Evolutionary conservation across 2,329 filamentous ascomycete species (phyloP), one percentile per base, ranked within the genome.

Genomic region (Neonectria ditissima): DNA sequence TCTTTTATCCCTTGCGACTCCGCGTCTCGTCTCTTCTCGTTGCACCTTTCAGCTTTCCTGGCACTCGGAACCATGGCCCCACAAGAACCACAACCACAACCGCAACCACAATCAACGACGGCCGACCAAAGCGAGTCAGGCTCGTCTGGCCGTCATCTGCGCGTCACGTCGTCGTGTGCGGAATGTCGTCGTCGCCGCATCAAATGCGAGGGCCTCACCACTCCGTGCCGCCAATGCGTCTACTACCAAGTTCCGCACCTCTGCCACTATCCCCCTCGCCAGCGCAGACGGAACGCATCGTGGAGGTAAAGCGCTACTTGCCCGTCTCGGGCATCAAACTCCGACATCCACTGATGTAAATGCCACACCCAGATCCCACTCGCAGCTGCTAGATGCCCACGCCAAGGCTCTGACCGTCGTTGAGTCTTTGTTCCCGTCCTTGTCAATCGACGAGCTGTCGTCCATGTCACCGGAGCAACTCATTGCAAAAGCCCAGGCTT

Each of bases 221-320:
- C 34, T 11, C 63, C 63, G 2, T 65, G 63, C 16, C 32, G 51
- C 2, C 63, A 65, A 43, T 65, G 63, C 28, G 30, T 51, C 30
- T 65, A 65, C 26, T 65, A 65, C 22, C 59, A 54, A 13, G 60
- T 63, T 16, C 44, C 63, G 9, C 51, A 65, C 11, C 51, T 59
- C 4, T 65, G 63, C 14, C 51, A 63, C 14, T 65, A 63, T 11
- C 63, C 63, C 7, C 26, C 47, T 1, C 43, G 62, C 4, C 62
- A 62, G 28, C 16, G 22, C 30, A 59, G 63, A n/a, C 55, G 34
- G 11, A 65, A 51, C 14, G 34, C 63, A 20, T 45, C 62, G 4
- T 16, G 51, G 22, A 64, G 52, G 62, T 64, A 48, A 52, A 13
- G 26, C 30, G 20, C 14, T 32, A 13, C 28, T 51, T 18, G 14